Percentiles rank a stretch among this genome's conserved stretches.
These are phyloP conservation scores for Leucocoprinus leucothites DNA, from an alignment of 768 basidiomycete species.

Conservation along the genomic window DNA sequence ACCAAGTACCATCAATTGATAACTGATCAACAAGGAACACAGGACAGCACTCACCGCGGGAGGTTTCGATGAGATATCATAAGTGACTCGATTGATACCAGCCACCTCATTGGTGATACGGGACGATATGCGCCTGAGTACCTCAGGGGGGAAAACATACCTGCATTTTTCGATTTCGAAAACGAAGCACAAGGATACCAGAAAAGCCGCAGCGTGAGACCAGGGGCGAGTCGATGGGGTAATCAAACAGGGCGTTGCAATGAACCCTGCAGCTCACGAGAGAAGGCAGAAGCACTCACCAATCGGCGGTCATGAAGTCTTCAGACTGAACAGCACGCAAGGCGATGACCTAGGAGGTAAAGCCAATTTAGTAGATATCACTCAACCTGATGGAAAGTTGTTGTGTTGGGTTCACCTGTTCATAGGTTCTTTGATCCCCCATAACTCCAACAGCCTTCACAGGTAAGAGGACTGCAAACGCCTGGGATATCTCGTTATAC, in stretches of 20 bases:
- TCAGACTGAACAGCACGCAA: conserved; percentile 95
- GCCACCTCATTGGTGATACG: conserved; percentile 97
- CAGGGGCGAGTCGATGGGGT: not conserved
- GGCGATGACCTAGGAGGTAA: conserved; percentile 69
- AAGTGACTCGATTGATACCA: conserved; percentile 95
- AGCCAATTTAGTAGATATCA: conserved; percentile 2
- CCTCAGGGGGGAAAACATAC: conserved; percentile 93
- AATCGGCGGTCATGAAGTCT: conserved; percentile 99
- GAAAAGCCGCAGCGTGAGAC: conserved; percentile 13
- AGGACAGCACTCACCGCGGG: conserved; percentile 65
- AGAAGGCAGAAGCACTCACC: conserved; percentile 46
- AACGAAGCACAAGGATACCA: conserved; percentile 17
- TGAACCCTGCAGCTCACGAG: not conserved
- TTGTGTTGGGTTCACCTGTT: conserved; percentile 55
- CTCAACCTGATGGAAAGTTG: not conserved
- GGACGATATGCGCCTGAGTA: conserved; percentile 88
- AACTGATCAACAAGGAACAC: conserved; percentile 3
- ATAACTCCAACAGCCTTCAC: conserved; percentile 98
- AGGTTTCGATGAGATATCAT: conserved; percentile 96
- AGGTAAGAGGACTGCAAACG: conserved; percentile 92
- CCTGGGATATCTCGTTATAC: conserved; percentile 93
- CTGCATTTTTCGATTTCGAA: conserved; percentile 32
- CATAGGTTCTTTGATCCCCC: conserved; percentile 95
- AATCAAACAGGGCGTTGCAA: not conserved
- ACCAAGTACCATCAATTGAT: conserved; percentile 14